These are phyloP conservation scores for Populus euphratica DNA, from an alignment of 345 rosid species.

Conservation along the genomic window DNA sequence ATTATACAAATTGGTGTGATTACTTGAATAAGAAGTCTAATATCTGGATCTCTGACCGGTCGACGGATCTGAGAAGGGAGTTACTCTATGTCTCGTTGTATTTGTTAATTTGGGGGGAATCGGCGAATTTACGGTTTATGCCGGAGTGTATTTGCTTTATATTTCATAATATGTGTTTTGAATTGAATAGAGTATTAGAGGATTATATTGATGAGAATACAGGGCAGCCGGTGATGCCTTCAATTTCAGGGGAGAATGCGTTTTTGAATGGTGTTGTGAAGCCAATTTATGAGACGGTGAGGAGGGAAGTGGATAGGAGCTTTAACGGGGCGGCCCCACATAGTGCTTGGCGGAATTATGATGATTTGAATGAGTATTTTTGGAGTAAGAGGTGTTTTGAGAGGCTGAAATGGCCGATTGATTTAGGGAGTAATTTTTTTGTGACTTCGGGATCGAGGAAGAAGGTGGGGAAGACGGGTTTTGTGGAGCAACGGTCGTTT, in stretches of 20 bases:
- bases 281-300: constrained; percentile 75
- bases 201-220: constrained; percentile 88
- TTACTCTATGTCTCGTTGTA: constrained; percentile 65
- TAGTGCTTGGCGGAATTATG: constrained; percentile 87
- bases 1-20: constrained; percentile 86
- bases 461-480: constrained; percentile 91
- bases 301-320: constrained; percentile 76
- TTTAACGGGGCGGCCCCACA: constrained; percentile 94
- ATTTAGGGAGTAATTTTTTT: constrained; percentile 67
- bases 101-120: constrained; percentile 87
- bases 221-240: constrained; percentile 78
- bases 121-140: constrained; percentile 80
- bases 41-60: constrained; percentile 76
- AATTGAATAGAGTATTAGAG: constrained; percentile 70
- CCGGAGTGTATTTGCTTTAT: constrained; percentile 86
- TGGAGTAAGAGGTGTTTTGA: constrained; percentile 87
- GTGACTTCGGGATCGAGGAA: constrained; percentile 47
- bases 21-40: constrained; percentile 72
- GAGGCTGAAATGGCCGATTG: constrained; percentile 87
- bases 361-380: constrained; percentile 90
- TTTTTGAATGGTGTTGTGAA: constrained; percentile 64
- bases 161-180: constrained; percentile 91
- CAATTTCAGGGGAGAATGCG: constrained; percentile 71
- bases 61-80: constrained; percentile 63
- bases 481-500: constrained; percentile 92